These are phyloP conservation scores for Trichomonas tenax DNA, from an alignment of 208 protist genomes.

Conservation along the genomic window DNA sequence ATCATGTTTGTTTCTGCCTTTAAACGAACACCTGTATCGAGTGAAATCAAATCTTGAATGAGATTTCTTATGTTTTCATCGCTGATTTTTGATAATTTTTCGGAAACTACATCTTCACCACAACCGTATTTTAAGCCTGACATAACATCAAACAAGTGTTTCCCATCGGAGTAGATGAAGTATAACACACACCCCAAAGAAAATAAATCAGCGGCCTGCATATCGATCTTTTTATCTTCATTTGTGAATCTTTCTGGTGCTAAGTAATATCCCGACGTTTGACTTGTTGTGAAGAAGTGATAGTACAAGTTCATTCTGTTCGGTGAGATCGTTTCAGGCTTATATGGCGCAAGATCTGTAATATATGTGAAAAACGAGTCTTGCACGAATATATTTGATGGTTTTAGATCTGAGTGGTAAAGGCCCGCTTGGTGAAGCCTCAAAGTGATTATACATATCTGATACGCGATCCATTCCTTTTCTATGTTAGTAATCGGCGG, in stretches of 20 bases:
- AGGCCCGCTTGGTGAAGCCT: not conserved
- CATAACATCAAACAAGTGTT: not conserved
- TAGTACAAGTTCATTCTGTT: not conserved
- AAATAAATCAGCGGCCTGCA: not conserved
- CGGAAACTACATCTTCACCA: not conserved
- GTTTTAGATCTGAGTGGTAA: not conserved
- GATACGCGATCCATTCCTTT: not conserved
- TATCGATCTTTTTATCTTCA: not conserved
- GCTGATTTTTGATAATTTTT: not conserved
- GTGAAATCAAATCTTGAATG: not conserved
- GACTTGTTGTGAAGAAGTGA: not conserved
- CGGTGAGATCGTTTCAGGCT: not conserved
- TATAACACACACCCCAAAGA: not conserved
- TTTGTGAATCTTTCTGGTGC: not conserved
- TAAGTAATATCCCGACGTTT: not conserved
- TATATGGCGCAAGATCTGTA: not conserved
- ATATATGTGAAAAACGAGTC: not conserved
- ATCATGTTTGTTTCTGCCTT: not conserved
- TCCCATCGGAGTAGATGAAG: not conserved
- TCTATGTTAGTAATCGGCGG: not conserved
- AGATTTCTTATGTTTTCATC: not conserved
- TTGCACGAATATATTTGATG: not conserved
- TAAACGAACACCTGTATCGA: not conserved
- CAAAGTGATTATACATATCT: not conserved
- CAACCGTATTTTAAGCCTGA: not conserved